Conservation (phyloP, 768 basidiomycete genomes). For the Leucosporidium creatinivorum region DNA sequence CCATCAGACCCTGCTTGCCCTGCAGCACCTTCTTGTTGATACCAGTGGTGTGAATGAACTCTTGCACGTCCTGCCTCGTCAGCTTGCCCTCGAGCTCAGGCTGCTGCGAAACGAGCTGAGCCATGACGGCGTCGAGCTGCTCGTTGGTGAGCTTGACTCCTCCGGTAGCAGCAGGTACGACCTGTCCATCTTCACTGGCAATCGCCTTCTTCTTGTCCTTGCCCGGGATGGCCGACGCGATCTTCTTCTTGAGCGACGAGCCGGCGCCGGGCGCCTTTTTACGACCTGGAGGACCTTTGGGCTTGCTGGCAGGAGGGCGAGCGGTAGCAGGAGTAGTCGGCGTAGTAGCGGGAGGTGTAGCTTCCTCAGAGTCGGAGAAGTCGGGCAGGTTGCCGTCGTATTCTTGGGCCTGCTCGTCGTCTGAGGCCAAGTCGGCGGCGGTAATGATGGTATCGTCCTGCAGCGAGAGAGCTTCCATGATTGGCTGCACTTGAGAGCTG, state of each 20-base stretch:
- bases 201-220: slow-evolving; percentile 5
- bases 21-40: slow-evolving; percentile 59
- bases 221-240: neutral
- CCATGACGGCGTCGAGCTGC: slow-evolving; percentile 60
- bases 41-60: slow-evolving; percentile 50
- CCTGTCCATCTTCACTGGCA: neutral
- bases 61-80: slow-evolving; percentile 64
- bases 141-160: slow-evolving; percentile 54
- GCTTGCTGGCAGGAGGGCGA: neutral
- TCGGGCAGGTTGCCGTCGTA: slow-evolving; percentile 33
- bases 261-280: slow-evolving; percentile 22
- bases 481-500: too few species aligned
- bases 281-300: slow-evolving; percentile 7
- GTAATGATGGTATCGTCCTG: too few species aligned
- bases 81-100: slow-evolving; percentile 62
- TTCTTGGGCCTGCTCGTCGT: too few species aligned
- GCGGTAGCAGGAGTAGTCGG: neutral
- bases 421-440: too few species aligned
- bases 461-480: too few species aligned
- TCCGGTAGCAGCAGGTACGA: slow-evolving; percentile 35
- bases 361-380: slow-evolving; percentile 25
- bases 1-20: slow-evolving; percentile 69
- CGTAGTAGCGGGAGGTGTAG: neutral
- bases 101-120: slow-evolving; percentile 55
- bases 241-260: slow-evolving; percentile 18